These are phyloP conservation scores for Pleomassaria siparia DNA, from an alignment of 2,329 filamentous ascomycete species.

Conservation along the genomic window DNA sequence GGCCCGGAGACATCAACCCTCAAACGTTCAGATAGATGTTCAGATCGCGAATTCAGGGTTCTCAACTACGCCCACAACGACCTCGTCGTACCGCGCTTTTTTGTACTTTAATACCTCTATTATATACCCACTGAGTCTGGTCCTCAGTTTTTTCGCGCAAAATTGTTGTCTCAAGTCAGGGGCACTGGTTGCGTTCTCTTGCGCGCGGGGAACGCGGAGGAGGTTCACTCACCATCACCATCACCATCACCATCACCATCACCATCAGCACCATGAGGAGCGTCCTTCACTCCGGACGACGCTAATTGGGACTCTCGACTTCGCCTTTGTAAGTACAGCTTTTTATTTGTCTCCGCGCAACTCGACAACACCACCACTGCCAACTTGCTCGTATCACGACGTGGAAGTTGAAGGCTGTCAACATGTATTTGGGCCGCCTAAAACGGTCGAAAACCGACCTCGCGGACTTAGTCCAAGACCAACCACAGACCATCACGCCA, in stretches of 20 bases:
- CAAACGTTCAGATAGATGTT: background rate
- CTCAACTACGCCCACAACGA: background rate
- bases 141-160: background rate
- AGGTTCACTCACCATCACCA: background rate
- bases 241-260: slow-evolving; percentile 16
- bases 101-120: background rate
- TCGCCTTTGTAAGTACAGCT: slow-evolving; percentile 23
- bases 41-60: background rate
- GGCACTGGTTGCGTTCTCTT: background rate
- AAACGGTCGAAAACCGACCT: slow-evolving; percentile 30
- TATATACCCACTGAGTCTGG: background rate
- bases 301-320: slow-evolving; percentile 13
- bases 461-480: slow-evolving; percentile 12
- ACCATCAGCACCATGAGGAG: slow-evolving; percentile 26
- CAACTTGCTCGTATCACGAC: slow-evolving; percentile 1
- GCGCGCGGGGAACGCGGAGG: background rate
- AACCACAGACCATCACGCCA: background rate
- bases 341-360: slow-evolving; percentile 5
- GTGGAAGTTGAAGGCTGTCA: background rate
- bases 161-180: background rate
- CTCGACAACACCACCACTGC: slow-evolving; percentile 7
- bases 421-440: slow-evolving; percentile 9
- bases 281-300: slow-evolving; percentile 24
- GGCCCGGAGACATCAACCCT: slow-evolving; percentile 2
- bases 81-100: background rate